Conservation (phyloP, 2,329 filamentous ascomycete species). For the Beauveria pseudobassiana region DNA sequence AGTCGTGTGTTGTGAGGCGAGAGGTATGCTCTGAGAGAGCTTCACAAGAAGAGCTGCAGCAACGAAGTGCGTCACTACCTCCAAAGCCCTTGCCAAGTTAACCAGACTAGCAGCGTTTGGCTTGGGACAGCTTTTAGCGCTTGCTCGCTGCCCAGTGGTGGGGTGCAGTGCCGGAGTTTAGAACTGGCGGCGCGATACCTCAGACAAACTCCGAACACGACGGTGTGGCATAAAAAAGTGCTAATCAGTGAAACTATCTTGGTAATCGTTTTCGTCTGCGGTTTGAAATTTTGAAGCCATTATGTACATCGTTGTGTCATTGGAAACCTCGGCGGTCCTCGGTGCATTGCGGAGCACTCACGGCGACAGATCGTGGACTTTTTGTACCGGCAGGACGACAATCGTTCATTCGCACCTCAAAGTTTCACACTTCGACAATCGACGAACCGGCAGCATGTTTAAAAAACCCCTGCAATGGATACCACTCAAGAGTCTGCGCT, state of each 20-base stretch:
- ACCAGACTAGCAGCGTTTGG: neutral
- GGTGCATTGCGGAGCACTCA: too few relatives aligned
- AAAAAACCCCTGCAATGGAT: neutral
- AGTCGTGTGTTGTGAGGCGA: neutral
- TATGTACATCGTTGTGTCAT: neutral
- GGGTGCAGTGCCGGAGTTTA: neutral
- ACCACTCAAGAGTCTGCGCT: neutral
- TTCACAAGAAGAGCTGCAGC: neutral
- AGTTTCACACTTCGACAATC: neutral
- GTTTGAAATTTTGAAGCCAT: neutral
- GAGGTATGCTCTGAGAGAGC: neutral
- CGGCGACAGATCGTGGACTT: neutral
- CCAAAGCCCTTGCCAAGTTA: too few relatives aligned
- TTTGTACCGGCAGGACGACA: neutral
- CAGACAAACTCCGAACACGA: neutral
- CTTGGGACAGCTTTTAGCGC: neutral
- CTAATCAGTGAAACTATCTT: too few relatives aligned
- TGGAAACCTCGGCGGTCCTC: neutral
- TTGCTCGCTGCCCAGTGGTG: neutral
- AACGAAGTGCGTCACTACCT: constrained; percentile 1
- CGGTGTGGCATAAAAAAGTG: too few relatives aligned
- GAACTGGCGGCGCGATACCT: neutral
- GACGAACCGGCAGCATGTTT: neutral
- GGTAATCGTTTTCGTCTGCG: too few relatives aligned
- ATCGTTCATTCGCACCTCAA: neutral